Conservation (phyloP, 345 rosid species). For the Geranium rotundifolium region DNA sequence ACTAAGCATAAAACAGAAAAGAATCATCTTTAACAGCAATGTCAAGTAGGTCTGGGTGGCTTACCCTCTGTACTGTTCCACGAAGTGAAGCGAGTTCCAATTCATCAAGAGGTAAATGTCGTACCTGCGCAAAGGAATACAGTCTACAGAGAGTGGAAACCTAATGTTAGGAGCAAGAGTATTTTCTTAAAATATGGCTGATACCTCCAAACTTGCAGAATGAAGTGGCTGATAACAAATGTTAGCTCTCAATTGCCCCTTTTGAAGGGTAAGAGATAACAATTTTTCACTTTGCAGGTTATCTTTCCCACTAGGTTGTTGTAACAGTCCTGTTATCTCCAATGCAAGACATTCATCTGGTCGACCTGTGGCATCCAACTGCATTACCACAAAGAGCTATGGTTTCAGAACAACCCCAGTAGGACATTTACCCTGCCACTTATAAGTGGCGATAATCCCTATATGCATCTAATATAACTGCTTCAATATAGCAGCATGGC, state of each 20-base stretch:
- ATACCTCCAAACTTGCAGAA: slow-evolving; percentile 86
- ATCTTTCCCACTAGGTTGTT: slow-evolving; percentile 36
- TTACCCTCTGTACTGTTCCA: slow-evolving; percentile 81
- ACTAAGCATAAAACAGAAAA: neutral
- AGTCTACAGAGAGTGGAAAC: neutral
- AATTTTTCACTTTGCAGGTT: slow-evolving; percentile 56
- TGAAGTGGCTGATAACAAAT: slow-evolving; percentile 61
- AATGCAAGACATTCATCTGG: slow-evolving; percentile 86
- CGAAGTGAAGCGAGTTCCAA: slow-evolving; percentile 92
- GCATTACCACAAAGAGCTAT: slow-evolving; percentile 20
- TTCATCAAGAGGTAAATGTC: slow-evolving; percentile 88
- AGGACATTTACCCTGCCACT: no score
- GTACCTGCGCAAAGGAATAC: slow-evolving; percentile 42
- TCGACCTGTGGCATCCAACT: slow-evolving; percentile 85
- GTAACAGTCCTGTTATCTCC: slow-evolving; percentile 63
- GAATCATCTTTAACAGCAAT: neutral
- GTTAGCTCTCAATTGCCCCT: slow-evolving; percentile 83
- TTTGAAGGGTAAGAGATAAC: slow-evolving; percentile 72
- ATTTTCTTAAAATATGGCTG: neutral
- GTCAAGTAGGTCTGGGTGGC: slow-evolving; percentile 3
- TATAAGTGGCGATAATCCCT: no score
- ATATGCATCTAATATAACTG: no score
- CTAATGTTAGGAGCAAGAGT: neutral
- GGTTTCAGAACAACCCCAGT: no score
- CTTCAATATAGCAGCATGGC: no score